Evolutionary conservation across 2,329 filamentous ascomycete genomes (phyloP).

Genomic region (Thermochaetoides dissita): DNA sequence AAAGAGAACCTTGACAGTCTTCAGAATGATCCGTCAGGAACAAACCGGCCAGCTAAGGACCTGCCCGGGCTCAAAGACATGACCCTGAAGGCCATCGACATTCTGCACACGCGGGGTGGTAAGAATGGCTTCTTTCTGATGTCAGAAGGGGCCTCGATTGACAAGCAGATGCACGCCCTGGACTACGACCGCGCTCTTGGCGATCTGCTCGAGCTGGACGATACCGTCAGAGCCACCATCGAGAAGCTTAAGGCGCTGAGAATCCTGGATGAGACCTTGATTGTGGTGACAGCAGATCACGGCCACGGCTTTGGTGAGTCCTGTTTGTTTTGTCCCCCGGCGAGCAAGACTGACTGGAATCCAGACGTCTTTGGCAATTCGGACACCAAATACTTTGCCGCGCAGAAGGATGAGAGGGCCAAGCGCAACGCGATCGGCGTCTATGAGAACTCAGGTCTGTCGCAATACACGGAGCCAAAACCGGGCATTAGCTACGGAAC

Average conservation of each 20-base stretch:
- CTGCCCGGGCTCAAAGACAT: conserved; percentile 78
- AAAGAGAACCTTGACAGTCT: conserved; percentile 51
- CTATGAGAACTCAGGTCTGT: conserved; percentile 60
- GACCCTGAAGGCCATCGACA: conserved; percentile 74
- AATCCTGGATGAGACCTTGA: conserved; percentile 59
- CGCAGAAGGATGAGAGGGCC: conserved; percentile 49
- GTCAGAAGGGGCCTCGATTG: conserved; percentile 72
- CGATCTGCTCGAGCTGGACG: conserved; percentile 73
- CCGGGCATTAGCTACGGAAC: conserved; percentile 54
- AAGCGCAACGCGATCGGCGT: conserved; percentile 64
- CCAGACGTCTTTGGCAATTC: conserved; percentile 57
- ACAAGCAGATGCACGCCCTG: conserved; percentile 79
- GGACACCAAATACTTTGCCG: conserved; percentile 62
- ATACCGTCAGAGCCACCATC: conserved; percentile 65
- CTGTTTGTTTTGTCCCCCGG: not conserved
- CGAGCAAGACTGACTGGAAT: not conserved
- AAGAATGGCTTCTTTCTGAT: conserved; percentile 75
- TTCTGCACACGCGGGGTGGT: conserved; percentile 52
- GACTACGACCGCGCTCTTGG: conserved; percentile 79
- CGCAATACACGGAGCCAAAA: conserved; percentile 53
- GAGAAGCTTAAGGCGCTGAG: conserved; percentile 51
- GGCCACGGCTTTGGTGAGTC: conserved; percentile 62
- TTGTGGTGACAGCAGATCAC: conserved; percentile 76
- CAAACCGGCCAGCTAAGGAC: conserved; percentile 50
- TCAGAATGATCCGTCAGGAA: conserved; percentile 56